Percentiles rank a stretch among this genome's conserved stretches.
phyloP scores from a whole-genome alignment of 2,329 filamentous ascomycete species.

The Scortechinia acanthostroma region DNA sequence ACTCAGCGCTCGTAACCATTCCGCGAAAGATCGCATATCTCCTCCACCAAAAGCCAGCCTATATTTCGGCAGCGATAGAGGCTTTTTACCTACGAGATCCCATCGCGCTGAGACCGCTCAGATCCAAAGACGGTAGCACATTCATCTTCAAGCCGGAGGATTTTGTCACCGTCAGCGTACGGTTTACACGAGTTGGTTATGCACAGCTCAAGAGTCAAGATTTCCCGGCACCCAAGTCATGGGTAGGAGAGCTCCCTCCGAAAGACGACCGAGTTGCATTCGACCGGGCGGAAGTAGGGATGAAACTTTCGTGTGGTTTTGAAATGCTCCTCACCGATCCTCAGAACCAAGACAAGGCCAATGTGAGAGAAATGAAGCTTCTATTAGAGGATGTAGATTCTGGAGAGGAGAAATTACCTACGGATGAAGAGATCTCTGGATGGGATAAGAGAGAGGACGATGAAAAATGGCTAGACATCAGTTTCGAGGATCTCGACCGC shows the following conservation, averaged over 20 bases:
- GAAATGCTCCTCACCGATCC: conserved; percentile 74
- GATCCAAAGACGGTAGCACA: conserved; percentile 35
- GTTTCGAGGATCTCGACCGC: conserved; percentile 79
- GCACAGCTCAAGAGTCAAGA: conserved; percentile 84
- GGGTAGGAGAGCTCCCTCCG: conserved; percentile 15
- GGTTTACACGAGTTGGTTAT: conserved; percentile 82
- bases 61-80: conserved; percentile 78
- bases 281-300: conserved; percentile 60
- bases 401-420: conserved; percentile 67
- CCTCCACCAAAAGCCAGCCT: conserved; percentile 66
- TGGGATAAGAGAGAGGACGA: conserved; percentile 73
- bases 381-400: conserved; percentile 69
- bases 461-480: conserved; percentile 86
- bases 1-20: conserved; percentile 66
- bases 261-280: conserved; percentile 6
- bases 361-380: conserved; percentile 69
- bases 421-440: conserved; percentile 59
- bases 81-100: conserved; percentile 88
- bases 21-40: conserved; percentile 78
- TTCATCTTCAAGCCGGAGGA: conserved; percentile 66
- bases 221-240: conserved; percentile 58
- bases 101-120: conserved; percentile 38
- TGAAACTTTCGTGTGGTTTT: conserved; percentile 85
- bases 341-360: conserved; percentile 59
- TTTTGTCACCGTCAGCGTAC: conserved; percentile 70